Evolutionary conservation across 495 filamentous ascomycete genomes (phyloP), one percentile per base, ranked within the genome.

Genomic region (Saxophila tyrrhenica): DNA sequence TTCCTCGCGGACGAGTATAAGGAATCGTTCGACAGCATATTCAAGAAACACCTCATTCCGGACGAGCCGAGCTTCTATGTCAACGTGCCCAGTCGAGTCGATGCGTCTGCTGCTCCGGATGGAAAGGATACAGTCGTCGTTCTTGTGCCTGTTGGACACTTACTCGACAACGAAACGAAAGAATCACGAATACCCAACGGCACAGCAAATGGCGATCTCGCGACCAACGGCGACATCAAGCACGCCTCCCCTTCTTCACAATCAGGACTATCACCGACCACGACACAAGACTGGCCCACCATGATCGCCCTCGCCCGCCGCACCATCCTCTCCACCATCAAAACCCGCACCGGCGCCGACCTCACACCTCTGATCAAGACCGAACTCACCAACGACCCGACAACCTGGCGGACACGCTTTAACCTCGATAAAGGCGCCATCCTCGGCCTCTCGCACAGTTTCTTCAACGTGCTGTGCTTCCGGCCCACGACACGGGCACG

Each of bases 401-500:
- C 55, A 5, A 74, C 72, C 17, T 87, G 83, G 83, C 71, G 78
- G 52, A 49, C 66, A 19, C 72, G 69, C 41, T 86, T 85, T 69
- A 87, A 87, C 64, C 78, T 87, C 47, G 79, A 84, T 68, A 75
- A 77, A 50, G 83, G 83, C 7, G 80, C 81, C 9, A 87, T 86
- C 56, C 69, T 87, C 0, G 83, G 83, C 0, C 67, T 87, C 21
- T 74, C 72, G 19, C 83, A 87, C 68, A 72, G 68, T 24, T 87
- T 87, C 69, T 82, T 84, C 63, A 87, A 87, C 62, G 83, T 87
- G 21, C 64, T 86, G 1, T 67, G 69, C 20, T 87, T 86, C 68
- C 67, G 83, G 1, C 83, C 83, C 0, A 67, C 69, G 46, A 84
- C 78, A 3, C 39, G 45, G 3, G 57, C 56, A 1, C 48, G 56